A percentile compares a stretch with the other conserved stretches of the same genome.
Conservation (phyloP, 495 filamentous ascomycete species). For the Xylaria cubensis region DNA sequence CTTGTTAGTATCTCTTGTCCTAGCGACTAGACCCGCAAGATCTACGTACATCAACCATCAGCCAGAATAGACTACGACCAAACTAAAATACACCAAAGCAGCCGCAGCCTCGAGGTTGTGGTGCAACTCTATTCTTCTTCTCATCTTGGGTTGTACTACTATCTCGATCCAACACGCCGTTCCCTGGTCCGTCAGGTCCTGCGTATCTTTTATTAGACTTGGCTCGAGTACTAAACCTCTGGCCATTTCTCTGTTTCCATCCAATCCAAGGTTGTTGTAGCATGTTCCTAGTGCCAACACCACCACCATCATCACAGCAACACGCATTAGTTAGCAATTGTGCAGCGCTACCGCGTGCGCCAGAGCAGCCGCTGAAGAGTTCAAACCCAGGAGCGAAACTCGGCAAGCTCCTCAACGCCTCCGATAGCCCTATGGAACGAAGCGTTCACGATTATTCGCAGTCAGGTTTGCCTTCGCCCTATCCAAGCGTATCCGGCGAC, state of each 20-base stretch:
- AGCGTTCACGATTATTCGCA: constrained; percentile 92
- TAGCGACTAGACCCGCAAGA: constrained; percentile 27
- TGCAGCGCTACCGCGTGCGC: constrained; percentile 35
- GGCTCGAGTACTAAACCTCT: constrained; percentile 40
- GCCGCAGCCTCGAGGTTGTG: constrained; percentile 41
- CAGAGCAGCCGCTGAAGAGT: constrained; percentile 42
- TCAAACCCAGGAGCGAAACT: constrained; percentile 41
- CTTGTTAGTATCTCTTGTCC: constrained; percentile 33
- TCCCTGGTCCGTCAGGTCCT: constrained; percentile 27
- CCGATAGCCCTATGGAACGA: constrained; percentile 80
- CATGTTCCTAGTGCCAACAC: constrained; percentile 52
- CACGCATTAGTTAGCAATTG: constrained; percentile 41
- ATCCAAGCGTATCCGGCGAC: constrained; percentile 71
- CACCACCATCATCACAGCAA: constrained; percentile 38
- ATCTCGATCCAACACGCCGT: constrained; percentile 42
- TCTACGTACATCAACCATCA: constrained; percentile 36
- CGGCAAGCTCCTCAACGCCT: constrained; percentile 43
- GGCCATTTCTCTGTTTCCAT: constrained; percentile 32
- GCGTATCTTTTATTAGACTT: constrained; percentile 38
- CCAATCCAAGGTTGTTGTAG: constrained; percentile 44
- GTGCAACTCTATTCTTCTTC: constrained; percentile 44
- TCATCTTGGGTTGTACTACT: constrained; percentile 32
- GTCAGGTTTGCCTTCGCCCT: constrained; percentile 95
- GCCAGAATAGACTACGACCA: constrained; percentile 39
- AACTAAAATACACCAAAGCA: constrained; percentile 44